Evolutionary conservation across 2,329 filamentous ascomycete genomes (phyloP).

Genomic region (Lachnellula willkommii): DNA sequence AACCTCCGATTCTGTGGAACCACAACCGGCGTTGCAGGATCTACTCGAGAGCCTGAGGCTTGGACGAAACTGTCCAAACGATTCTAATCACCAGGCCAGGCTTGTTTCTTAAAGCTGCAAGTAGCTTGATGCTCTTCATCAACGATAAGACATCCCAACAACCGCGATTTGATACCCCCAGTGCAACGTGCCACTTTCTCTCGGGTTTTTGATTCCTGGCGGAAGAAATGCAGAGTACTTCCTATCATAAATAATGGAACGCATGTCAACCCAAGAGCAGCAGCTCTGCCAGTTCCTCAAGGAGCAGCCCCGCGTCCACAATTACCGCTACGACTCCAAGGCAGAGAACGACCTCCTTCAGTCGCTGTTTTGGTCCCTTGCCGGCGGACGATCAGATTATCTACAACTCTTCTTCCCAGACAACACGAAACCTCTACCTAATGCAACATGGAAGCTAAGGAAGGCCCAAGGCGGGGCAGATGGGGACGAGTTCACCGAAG

Average conservation of each 20-base stretch:
- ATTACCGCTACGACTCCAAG: slow-evolving; percentile 68
- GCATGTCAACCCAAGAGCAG: slow-evolving; percentile 65
- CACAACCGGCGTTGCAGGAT: background rate
- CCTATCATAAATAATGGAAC: slow-evolving; percentile 39
- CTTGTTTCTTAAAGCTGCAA: background rate
- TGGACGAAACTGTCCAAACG: too few species aligned
- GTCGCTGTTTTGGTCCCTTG: slow-evolving; percentile 82
- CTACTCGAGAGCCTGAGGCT: background rate
- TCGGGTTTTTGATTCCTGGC: background rate
- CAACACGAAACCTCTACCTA: slow-evolving; percentile 53
- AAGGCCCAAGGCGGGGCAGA: slow-evolving; percentile 89
- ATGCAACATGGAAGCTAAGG: slow-evolving; percentile 66
- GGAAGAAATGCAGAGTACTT: slow-evolving; percentile 17
- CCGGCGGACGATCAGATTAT: slow-evolving; percentile 67
- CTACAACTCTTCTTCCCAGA: slow-evolving; percentile 77
- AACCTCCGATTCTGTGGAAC: background rate
- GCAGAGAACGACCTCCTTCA: slow-evolving; percentile 69
- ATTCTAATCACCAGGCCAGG: background rate
- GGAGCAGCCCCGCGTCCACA: slow-evolving; percentile 66
- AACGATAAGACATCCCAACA: slow-evolving; percentile 4
- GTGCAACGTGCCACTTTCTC: background rate
- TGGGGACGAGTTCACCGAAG: slow-evolving; percentile 89
- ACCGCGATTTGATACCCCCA: background rate
- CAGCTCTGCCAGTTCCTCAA: slow-evolving; percentile 79
- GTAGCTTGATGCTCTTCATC: background rate